A percentile compares a stretch with the other conserved stretches of the same genome.
Evolutionary conservation across 2,329 filamentous ascomycete species (phyloP).

Genomic region (Venturia nashicola): DNA sequence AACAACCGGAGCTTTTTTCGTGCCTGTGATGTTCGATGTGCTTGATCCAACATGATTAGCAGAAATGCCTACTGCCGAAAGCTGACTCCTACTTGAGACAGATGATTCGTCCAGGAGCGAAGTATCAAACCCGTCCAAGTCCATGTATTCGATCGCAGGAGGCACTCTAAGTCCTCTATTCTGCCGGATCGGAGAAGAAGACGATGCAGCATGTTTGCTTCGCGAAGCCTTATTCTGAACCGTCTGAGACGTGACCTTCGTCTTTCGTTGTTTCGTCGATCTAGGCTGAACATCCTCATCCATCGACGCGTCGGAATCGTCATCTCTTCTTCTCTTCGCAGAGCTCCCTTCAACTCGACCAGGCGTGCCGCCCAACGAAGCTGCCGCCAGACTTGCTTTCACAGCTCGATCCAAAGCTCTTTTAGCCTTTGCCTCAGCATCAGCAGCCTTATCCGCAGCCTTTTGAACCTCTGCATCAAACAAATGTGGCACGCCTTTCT

Average conservation of each 20-base stretch:
- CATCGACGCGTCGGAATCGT: neutral
- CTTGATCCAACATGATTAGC: neutral
- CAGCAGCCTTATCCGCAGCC: neutral
- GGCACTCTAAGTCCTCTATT: neutral
- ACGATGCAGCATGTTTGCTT: neutral
- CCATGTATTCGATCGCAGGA: neutral
- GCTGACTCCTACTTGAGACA: neutral
- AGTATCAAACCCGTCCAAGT: neutral
- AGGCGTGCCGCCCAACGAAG: neutral
- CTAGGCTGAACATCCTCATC: neutral
- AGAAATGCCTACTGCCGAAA: neutral
- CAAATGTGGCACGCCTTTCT: conserved; percentile 17
- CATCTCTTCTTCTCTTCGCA: neutral
- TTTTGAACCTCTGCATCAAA: neutral
- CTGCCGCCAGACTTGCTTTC: neutral
- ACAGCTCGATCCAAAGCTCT: neutral
- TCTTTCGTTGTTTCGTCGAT: neutral
- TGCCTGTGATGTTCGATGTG: neutral
- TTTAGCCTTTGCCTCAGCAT: neutral
- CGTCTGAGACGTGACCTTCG: neutral
- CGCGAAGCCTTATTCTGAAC: neutral
- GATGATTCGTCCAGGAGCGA: neutral
- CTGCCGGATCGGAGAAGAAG: neutral
- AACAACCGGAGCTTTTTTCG: neutral
- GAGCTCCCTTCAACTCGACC: neutral